A percentile compares a stretch with the other conserved stretches of the same genome.
Evolutionary conservation across 2,329 filamentous ascomycete genomes (phyloP).

Genomic region (Fusarium temperatum): DNA sequence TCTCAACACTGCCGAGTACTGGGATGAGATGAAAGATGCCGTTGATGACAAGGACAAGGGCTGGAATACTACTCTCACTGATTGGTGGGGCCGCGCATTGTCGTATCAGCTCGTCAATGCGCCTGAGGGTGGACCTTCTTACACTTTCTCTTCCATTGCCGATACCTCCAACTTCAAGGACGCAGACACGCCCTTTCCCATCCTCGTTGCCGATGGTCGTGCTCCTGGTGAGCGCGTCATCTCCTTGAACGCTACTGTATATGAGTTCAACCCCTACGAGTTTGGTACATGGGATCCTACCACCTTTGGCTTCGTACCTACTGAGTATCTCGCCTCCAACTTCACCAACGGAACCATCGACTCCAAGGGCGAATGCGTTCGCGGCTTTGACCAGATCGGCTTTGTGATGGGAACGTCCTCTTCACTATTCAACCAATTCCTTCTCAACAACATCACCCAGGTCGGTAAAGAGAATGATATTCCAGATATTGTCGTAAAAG

Average conservation of each 20-base stretch:
- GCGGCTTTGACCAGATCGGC: slow-evolving; percentile 80
- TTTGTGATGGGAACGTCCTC: slow-evolving; percentile 86
- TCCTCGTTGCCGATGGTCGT: slow-evolving; percentile 60
- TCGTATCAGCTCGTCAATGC: slow-evolving; percentile 86
- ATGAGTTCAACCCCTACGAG: slow-evolving; percentile 73
- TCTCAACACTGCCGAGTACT: slow-evolving; percentile 39
- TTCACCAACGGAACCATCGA: slow-evolving; percentile 60
- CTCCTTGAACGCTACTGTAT: slow-evolving; percentile 67
- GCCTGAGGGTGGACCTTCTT: slow-evolving; percentile 74
- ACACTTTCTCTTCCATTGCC: slow-evolving; percentile 80
- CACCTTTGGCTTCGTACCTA: slow-evolving; percentile 67
- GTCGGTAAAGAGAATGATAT: slow-evolving; percentile 61
- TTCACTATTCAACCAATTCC: slow-evolving; percentile 77
- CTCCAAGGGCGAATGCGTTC: slow-evolving; percentile 56
- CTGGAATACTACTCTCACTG: slow-evolving; percentile 74
- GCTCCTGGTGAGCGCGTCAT: slow-evolving; percentile 55
- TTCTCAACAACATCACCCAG: slow-evolving; percentile 60
- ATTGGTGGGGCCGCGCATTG: slow-evolving; percentile 87
- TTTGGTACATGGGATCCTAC: slow-evolving; percentile 72
- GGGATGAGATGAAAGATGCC: slow-evolving; percentile 47
- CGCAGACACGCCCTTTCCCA: slow-evolving; percentile 57
- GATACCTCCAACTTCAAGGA: slow-evolving; percentile 53
- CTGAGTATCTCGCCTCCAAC: slow-evolving; percentile 67
- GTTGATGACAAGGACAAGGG: slow-evolving; percentile 50
- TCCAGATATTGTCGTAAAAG: slow-evolving; percentile 51